A percentile compares a stretch with the other conserved stretches of the same genome.
These are phyloP conservation scores for Ambrosiella xylebori DNA, from an alignment of 2,329 filamentous ascomycete genomes.

Conservation along the genomic window DNA sequence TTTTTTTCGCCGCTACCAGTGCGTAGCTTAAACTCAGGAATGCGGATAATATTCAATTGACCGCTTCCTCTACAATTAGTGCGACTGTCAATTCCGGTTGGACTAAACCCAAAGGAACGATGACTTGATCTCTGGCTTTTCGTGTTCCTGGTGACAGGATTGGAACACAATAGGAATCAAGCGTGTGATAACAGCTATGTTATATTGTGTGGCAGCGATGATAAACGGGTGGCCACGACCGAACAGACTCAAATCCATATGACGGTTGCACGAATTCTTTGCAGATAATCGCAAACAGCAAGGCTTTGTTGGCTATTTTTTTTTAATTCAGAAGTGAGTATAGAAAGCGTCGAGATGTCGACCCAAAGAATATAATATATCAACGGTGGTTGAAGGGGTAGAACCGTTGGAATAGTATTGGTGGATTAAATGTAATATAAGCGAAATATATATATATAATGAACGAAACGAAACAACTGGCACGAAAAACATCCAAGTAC, in stretches of 20 bases:
- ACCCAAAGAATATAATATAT: not conserved
- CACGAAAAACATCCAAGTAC: not conserved
- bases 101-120: not conserved
- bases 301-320: no score
- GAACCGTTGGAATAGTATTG: not conserved
- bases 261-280: not conserved
- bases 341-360: no score
- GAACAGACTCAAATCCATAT: not conserved
- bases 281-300: no score
- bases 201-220: no score
- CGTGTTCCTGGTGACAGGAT: not conserved
- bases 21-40: not conserved
- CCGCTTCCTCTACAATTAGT: not conserved
- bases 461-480: not conserved
- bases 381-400: no score
- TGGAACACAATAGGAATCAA: not conserved
- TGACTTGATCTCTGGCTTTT: not conserved
- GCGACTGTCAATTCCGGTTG: not conserved
- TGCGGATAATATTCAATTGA: not conserved
- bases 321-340: no score
- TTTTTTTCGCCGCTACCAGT: not conserved
- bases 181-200: not conserved
- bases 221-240: no score
- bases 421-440: not conserved
- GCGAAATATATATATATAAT: not conserved